Evolutionary conservation across 164 flowering plant genomes (phyloP).

Genomic region (Magnolia officinalis): DNA sequence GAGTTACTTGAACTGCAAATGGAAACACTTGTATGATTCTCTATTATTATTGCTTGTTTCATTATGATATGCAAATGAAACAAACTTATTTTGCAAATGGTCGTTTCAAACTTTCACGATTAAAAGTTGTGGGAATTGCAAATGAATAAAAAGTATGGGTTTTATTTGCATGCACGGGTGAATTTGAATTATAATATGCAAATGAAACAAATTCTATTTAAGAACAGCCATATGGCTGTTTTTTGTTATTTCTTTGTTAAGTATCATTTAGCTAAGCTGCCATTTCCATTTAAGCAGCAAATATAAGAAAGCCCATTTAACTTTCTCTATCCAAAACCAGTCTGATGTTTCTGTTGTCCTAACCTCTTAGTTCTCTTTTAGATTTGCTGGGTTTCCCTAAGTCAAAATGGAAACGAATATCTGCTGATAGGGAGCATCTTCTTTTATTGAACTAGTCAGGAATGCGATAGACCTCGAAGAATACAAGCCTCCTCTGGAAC

Average conservation of each 20-base stretch:
- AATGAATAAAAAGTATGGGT: neutral
- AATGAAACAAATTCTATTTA: neutral
- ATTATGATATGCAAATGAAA: too few relatives aligned
- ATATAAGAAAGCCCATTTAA: too few relatives aligned
- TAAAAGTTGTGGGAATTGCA: neutral
- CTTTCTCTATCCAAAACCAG: too few relatives aligned
- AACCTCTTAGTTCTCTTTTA: neutral
- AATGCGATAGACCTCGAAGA: conserved; percentile 59
- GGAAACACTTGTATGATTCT: too few relatives aligned
- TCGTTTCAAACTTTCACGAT: neutral
- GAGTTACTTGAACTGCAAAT: too few relatives aligned
- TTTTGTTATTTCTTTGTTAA: too few relatives aligned
- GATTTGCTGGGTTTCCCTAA: neutral
- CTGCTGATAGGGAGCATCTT: conserved; percentile 11
- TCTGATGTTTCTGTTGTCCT: too few relatives aligned
- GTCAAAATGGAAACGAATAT: neutral
- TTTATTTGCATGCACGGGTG: neutral
- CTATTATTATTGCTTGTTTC: too few relatives aligned
- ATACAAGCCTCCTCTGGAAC: conserved; percentile 81
- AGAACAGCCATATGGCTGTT: too few relatives aligned
- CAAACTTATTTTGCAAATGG: too few relatives aligned
- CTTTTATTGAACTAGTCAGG: conserved; percentile 59
- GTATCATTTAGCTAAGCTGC: too few relatives aligned
- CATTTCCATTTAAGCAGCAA: too few relatives aligned
- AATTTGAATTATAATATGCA: neutral